Conservation (phyloP, 2,329 filamentous ascomycete genomes). For the Neofusicoccum laricinum region DNA sequence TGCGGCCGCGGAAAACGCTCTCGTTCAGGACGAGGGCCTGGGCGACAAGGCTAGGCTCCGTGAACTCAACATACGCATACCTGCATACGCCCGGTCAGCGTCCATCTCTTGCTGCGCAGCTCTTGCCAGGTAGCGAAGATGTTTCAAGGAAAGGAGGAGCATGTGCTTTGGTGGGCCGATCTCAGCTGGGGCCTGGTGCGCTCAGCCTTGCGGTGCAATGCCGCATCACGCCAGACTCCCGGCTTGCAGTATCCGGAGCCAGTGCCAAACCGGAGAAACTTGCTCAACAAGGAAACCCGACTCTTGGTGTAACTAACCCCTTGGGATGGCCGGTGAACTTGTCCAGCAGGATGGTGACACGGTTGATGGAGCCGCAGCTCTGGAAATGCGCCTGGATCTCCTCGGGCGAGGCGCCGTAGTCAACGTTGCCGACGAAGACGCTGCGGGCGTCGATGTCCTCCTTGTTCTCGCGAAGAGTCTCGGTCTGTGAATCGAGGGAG, state of each 20-base stretch:
- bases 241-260: not conserved
- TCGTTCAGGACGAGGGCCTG: slow-evolving; percentile 95
- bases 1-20: slow-evolving; percentile 89
- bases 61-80: slow-evolving; percentile 98
- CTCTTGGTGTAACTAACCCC: slow-evolving; percentile 65
- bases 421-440: slow-evolving; percentile 98
- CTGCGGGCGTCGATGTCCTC: slow-evolving; percentile 93
- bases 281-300: slow-evolving; percentile 30
- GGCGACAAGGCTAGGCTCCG: slow-evolving; percentile 81
- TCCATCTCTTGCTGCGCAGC: slow-evolving; percentile 52
- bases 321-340: slow-evolving; percentile 99
- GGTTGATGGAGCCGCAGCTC: slow-evolving; percentile 94
- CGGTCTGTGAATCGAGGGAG: slow-evolving; percentile 75
- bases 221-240: not conserved
- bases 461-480: slow-evolving; percentile 84
- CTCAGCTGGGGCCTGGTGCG: not conserved
- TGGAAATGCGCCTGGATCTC: slow-evolving; percentile 99
- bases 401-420: slow-evolving; percentile 94
- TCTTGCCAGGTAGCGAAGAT: slow-evolving; percentile 57
- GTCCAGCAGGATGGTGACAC: slow-evolving; percentile 94
- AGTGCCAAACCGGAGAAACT: not conserved
- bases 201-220: not conserved
- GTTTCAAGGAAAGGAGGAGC: slow-evolving; percentile 18
- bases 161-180: not conserved
- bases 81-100: slow-evolving; percentile 57